phyloP scores from a whole-genome alignment of 2,329 filamentous ascomycete species.

The Fusarium coffeatum region DNA sequence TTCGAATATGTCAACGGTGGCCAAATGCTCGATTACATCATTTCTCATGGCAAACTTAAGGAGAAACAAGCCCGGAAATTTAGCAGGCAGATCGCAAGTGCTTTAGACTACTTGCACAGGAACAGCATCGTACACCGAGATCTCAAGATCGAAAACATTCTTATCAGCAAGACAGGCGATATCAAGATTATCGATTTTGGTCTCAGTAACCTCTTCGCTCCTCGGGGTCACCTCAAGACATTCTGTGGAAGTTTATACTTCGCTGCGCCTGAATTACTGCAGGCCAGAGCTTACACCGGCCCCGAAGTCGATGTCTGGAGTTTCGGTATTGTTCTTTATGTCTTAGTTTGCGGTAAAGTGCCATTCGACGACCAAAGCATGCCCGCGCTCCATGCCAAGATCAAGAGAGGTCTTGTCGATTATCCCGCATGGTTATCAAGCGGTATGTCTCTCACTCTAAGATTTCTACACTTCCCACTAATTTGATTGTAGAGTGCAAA shows the following conservation, averaged over 20 bases:
- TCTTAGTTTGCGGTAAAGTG: constrained; percentile 96
- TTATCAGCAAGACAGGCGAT: constrained; percentile 98
- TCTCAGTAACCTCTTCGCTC: constrained; percentile 94
- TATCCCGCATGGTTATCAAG: constrained; percentile 93
- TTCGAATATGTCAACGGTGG: constrained; percentile 99
- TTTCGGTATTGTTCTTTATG: constrained; percentile 97
- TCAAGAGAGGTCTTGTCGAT: constrained; percentile 96
- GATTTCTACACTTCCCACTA: constrained; percentile 45
- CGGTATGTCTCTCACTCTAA: constrained; percentile 67
- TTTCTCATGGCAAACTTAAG: constrained; percentile 95
- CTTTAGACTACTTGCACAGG: constrained; percentile 95
- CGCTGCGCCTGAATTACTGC: constrained; percentile 92
- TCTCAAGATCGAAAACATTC: constrained; percentile 98
- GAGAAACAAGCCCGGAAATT: constrained; percentile 99
- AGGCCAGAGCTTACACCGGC: constrained; percentile 93
- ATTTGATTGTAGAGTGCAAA: constrained; percentile 79
- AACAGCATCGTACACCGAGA: constrained; percentile 99
- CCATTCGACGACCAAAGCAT: constrained; percentile 99
- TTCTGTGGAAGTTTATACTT: constrained; percentile 99
- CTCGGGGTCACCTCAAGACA: constrained; percentile 86
- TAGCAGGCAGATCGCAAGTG: constrained; percentile 94
- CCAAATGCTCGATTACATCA: constrained; percentile 99
- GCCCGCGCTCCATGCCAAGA: constrained; percentile 97
- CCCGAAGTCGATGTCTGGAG: constrained; percentile 99
- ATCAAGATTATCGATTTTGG: constrained; percentile 99